These are phyloP conservation scores for Tricholoma terreum DNA, from an alignment of 768 basidiomycete species.

Conservation along the genomic window DNA sequence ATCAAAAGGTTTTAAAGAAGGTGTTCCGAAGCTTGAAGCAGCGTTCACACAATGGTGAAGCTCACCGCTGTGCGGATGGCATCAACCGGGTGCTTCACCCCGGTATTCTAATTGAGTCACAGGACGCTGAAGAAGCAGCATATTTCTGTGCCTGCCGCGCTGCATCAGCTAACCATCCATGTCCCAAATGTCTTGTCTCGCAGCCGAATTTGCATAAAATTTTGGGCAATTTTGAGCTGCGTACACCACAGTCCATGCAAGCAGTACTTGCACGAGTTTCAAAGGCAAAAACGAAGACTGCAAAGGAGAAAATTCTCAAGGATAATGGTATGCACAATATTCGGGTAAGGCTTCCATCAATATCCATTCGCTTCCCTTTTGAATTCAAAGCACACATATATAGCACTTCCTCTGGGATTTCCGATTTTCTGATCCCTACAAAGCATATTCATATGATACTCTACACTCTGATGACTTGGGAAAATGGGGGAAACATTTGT, in stretches of 20 bases:
- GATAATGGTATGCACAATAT: constrained; percentile 20
- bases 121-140: constrained; percentile 29
- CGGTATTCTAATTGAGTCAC: constrained; percentile 24
- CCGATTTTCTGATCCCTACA: constrained; percentile 21
- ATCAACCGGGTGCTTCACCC: constrained; percentile 21
- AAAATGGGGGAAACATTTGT: constrained; percentile 26
- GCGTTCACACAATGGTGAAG: constrained; percentile 21
- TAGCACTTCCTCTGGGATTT: constrained; percentile 28
- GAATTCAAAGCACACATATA: neutral
- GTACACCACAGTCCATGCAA: constrained; percentile 19
- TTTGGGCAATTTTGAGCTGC: constrained; percentile 5
- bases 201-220: constrained; percentile 20
- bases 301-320: constrained; percentile 17
- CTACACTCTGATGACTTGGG: constrained; percentile 26
- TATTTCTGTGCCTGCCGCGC: constrained; percentile 22
- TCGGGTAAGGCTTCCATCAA: constrained; percentile 11
- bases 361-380: neutral
- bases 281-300: constrained; percentile 6
- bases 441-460: constrained; percentile 23
- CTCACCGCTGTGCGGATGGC: constrained; percentile 20
- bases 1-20: constrained; percentile 23
- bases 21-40: constrained; percentile 18
- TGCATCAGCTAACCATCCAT: constrained; percentile 26
- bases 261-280: constrained; percentile 13
- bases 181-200: constrained; percentile 27